Conservation (phyloP, 2,329 filamentous ascomycete species). For the Metarhizium album region DNA sequence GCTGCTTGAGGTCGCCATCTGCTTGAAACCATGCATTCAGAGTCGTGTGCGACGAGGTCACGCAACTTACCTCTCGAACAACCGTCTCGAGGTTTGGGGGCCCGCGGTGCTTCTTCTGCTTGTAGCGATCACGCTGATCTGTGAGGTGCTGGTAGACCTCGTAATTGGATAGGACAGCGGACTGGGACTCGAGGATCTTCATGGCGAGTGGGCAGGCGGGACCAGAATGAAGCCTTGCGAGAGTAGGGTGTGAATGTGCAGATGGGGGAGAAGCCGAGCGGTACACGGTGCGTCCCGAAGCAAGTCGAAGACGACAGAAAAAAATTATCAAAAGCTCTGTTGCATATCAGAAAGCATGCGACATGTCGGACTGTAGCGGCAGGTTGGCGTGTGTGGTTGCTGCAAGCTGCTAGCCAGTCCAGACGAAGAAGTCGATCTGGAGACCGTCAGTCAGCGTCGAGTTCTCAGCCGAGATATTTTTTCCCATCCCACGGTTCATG, state of each 20-base stretch:
- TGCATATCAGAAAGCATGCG: not conserved
- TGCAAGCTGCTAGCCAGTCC: not conserved
- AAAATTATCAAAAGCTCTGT: not conserved
- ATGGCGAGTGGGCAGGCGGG: constrained; percentile 26
- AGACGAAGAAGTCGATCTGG: not conserved
- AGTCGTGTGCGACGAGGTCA: not conserved
- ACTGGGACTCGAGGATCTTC: constrained; percentile 64
- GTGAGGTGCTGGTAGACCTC: constrained; percentile 59
- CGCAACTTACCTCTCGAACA: constrained; percentile 47
- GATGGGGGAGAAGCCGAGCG: not conserved
- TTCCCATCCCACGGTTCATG: constrained; percentile 1
- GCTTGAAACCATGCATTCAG: not conserved
- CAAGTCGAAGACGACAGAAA: not conserved
- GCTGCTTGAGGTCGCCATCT: not conserved
- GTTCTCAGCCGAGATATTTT: too few species aligned
- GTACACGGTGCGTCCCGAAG: not conserved
- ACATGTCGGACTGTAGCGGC: not conserved
- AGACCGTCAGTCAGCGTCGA: too few species aligned
- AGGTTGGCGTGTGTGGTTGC: too few species aligned
- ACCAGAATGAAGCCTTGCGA: not conserved
- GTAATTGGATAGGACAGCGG: constrained; percentile 59
- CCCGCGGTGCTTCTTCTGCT: constrained; percentile 37
- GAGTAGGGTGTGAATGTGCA: not conserved
- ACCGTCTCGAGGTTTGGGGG: constrained; percentile 50
- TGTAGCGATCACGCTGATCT: constrained; percentile 42